Evolutionary conservation across 2,329 filamentous ascomycete species (phyloP).

Genomic region (Dryadomyces quercus-mongolicae): DNA sequence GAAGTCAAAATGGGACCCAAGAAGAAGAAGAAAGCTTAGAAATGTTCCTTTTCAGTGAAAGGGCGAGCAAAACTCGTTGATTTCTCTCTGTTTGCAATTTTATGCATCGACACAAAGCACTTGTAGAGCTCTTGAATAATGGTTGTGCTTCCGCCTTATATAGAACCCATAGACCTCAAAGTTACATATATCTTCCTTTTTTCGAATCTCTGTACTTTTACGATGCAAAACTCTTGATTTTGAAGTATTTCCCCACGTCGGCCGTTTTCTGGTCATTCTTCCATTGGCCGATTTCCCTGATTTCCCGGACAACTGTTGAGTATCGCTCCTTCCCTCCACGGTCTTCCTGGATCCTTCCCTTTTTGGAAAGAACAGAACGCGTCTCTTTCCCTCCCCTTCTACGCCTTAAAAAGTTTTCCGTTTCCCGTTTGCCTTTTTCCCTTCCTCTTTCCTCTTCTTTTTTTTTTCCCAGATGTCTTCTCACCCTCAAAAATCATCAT

Average conservation of each 20-base stretch:
- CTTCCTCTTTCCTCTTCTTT: no score
- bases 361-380: background rate
- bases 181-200: no score
- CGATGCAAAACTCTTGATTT: no score
- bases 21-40: conserved; percentile 16
- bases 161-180: no score
- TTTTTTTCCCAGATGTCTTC: background rate
- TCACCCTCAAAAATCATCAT: background rate
- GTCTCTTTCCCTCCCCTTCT: background rate
- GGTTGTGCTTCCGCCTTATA: no score
- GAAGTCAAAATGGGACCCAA: conserved; percentile 26
- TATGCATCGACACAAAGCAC: background rate
- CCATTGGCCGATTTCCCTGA: background rate
- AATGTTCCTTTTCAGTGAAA: background rate
- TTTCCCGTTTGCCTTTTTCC: background rate
- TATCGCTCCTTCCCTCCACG: background rate
- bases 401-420: background rate
- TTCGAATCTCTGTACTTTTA: no score
- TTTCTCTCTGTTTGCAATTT: background rate
- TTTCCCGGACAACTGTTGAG: background rate
- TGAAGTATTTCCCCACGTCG: no score
- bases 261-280: no score
- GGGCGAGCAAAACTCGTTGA: no score
- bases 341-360: background rate
- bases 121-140: background rate